A percentile compares a stretch with the other conserved stretches of the same genome.
Evolutionary conservation across 805 yeast genomes (phyloP).

Genomic region (Metschnikowia orientalis): DNA sequence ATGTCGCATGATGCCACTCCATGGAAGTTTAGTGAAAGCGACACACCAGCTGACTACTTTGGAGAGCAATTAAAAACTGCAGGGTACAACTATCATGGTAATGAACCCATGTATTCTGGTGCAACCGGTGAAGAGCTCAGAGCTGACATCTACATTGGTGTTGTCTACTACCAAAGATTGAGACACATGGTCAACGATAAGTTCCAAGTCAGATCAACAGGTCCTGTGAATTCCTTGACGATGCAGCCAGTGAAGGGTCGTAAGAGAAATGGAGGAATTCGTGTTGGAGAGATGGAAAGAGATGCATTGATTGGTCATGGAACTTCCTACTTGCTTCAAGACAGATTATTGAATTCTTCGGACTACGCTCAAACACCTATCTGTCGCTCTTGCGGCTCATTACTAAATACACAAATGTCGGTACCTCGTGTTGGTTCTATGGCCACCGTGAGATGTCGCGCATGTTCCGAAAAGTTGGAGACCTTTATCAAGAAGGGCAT

Average conservation of each 20-base stretch:
- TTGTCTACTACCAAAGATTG: constrained; percentile 95
- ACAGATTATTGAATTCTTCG: constrained; percentile 88
- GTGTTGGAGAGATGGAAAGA: constrained; percentile 99
- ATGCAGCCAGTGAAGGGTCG: constrained; percentile 99
- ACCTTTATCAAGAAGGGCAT: constrained; percentile 44
- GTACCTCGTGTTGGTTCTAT: constrained; percentile 87
- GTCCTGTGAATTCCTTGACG: constrained; percentile 93
- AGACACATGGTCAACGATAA: constrained; percentile 99
- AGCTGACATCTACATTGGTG: constrained; percentile 94
- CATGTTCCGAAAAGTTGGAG: constrained; percentile 76
- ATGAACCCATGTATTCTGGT: constrained; percentile 98
- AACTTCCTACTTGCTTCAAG: constrained; percentile 90
- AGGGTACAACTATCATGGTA: constrained; percentile 96
- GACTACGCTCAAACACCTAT: constrained; percentile 90
- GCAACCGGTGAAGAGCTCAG: constrained; percentile 97
- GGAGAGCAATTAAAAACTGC: constrained; percentile 86
- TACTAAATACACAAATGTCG: constrained; percentile 81
- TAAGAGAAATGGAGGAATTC: constrained; percentile 98
- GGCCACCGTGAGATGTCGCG: constrained; percentile 80
- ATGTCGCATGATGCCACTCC: constrained; percentile 97
- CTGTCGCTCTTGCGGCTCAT: constrained; percentile 91
- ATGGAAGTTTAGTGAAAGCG: constrained; percentile 85
- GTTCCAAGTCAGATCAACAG: constrained; percentile 98
- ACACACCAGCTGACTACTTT: constrained; percentile 95
- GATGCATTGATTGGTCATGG: constrained; percentile 99